phyloP scores from a whole-genome alignment of 768 basidiomycete species.

The Leccinellum albellum region DNA sequence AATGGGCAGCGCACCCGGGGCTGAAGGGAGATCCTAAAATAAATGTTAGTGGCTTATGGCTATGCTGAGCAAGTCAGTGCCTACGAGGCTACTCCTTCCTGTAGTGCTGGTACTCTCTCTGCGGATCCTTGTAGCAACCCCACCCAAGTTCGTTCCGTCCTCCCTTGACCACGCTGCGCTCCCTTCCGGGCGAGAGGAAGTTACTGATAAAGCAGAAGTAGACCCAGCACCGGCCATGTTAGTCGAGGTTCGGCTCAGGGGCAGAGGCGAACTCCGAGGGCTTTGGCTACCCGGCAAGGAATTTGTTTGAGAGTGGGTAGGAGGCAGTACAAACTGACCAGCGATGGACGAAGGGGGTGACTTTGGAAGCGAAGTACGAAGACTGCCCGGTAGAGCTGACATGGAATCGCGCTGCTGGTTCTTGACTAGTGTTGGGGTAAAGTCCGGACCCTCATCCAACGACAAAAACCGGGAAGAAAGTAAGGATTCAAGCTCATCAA shows the following conservation, averaged over 20 bases:
- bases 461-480: slow-evolving; percentile 71
- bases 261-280: slow-evolving; percentile 32
- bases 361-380: slow-evolving; percentile 44
- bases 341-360: slow-evolving; percentile 42
- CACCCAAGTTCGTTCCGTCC: slow-evolving; percentile 31
- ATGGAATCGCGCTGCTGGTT: slow-evolving; percentile 58
- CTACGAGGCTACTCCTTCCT: slow-evolving; percentile 30
- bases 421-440: slow-evolving; percentile 69
- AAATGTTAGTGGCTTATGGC: slow-evolving; percentile 4
- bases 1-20: slow-evolving; percentile 42
- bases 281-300: slow-evolving; percentile 39
- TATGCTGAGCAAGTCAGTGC: background rate
- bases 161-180: slow-evolving; percentile 37
- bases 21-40: slow-evolving; percentile 36
- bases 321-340: slow-evolving; percentile 44
- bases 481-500: slow-evolving; percentile 75
- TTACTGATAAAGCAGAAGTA: slow-evolving; percentile 38
- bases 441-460: slow-evolving; percentile 60
- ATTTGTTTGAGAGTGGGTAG: slow-evolving; percentile 33
- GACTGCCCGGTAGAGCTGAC: slow-evolving; percentile 39
- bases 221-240: slow-evolving; percentile 30
- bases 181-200: slow-evolving; percentile 39
- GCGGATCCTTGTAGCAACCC: slow-evolving; percentile 43
- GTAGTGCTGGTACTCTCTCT: slow-evolving; percentile 48
- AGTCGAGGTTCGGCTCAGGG: slow-evolving; percentile 34